Conservation (phyloP, 352 stramenopile species). For the Phytopythium litorale region DNA sequence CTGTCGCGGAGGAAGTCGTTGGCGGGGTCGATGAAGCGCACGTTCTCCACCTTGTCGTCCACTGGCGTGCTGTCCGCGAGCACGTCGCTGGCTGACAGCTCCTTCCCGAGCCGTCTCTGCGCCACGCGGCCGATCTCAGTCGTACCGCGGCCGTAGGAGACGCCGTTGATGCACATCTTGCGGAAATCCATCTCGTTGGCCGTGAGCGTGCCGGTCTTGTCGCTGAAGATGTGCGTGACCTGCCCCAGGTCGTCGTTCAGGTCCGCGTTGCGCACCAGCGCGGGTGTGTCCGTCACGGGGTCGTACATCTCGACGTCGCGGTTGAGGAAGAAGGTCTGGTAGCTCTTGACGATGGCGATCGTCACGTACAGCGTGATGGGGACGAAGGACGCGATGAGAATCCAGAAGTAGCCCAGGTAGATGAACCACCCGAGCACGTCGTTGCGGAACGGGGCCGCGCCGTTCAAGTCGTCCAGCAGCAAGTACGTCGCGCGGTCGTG, state of each 20-base stretch:
- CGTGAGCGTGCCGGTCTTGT: constrained; percentile 85
- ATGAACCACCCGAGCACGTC: constrained; percentile 68
- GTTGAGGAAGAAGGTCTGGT: constrained; percentile 85
- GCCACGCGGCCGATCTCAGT: constrained; percentile 84
- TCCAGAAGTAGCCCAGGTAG: constrained; percentile 87
- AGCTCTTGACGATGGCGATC: constrained; percentile 84
- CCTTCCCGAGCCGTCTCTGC: constrained; percentile 60
- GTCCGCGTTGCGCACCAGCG: constrained; percentile 79
- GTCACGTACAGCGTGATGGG: constrained; percentile 89
- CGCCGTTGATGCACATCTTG: constrained; percentile 83
- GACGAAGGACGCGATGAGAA: constrained; percentile 85
- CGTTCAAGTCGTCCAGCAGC: constrained; percentile 57
- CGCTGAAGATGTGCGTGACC: constrained; percentile 87
- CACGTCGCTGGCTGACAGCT: constrained; percentile 72
- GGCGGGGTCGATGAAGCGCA: constrained; percentile 78
- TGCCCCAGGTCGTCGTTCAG: constrained; percentile 86
- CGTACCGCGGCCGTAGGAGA: constrained; percentile 77
- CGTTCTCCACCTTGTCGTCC: constrained; percentile 60
- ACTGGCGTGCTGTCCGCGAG: constrained; percentile 60
- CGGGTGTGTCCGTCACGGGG: constrained; percentile 68
- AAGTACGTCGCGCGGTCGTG: constrained; percentile 64
- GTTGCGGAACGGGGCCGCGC: constrained; percentile 61
- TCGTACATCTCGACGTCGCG: constrained; percentile 87
- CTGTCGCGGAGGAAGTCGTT: constrained; percentile 56
- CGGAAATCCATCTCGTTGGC: constrained; percentile 89